Percentiles rank a stretch among this genome's conserved stretches.
Conservation (phyloP, 495 filamentous ascomycete genomes). For the Trypethelium eluteriae region DNA sequence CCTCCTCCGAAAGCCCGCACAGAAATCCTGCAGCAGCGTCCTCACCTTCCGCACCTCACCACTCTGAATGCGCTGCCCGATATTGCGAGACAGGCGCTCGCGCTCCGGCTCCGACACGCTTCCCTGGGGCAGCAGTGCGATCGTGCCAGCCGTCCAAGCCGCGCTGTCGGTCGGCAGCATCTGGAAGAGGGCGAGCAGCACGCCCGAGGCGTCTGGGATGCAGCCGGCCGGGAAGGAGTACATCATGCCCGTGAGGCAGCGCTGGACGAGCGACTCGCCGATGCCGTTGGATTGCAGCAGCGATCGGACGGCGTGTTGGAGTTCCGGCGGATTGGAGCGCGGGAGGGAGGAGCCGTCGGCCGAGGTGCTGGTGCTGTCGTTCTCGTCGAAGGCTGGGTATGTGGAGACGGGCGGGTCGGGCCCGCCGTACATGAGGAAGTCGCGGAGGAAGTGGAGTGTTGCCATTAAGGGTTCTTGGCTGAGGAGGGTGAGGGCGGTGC, state of each 20-base stretch:
- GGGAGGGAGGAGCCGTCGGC: slow-evolving; percentile 37
- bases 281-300: slow-evolving; percentile 52
- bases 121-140: slow-evolving; percentile 74
- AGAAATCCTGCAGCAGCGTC: slow-evolving; percentile 86
- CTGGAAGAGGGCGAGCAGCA: slow-evolving; percentile 83
- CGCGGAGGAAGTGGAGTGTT: slow-evolving; percentile 85
- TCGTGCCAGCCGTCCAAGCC: slow-evolving; percentile 70
- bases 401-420: slow-evolving; percentile 66
- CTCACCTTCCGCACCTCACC: slow-evolving; percentile 77
- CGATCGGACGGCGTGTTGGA: slow-evolving; percentile 55
- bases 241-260: slow-evolving; percentile 94
- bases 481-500: slow-evolving; percentile 75
- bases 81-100: slow-evolving; percentile 45
- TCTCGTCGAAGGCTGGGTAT: slow-evolving; percentile 46
- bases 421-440: slow-evolving; percentile 82
- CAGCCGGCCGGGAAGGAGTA: slow-evolving; percentile 93
- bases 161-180: slow-evolving; percentile 70
- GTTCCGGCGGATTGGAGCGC: slow-evolving; percentile 34
- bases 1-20: slow-evolving; percentile 80
- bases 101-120: slow-evolving; percentile 55
- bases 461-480: slow-evolving; percentile 85
- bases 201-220: slow-evolving; percentile 85
- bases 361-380: slow-evolving; percentile 62
- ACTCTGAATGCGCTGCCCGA: slow-evolving; percentile 51
- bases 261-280: slow-evolving; percentile 73